These are phyloP conservation scores for Trichosanthes truncata DNA, from an alignment of 306 rosid species.

Conservation along the genomic window DNA sequence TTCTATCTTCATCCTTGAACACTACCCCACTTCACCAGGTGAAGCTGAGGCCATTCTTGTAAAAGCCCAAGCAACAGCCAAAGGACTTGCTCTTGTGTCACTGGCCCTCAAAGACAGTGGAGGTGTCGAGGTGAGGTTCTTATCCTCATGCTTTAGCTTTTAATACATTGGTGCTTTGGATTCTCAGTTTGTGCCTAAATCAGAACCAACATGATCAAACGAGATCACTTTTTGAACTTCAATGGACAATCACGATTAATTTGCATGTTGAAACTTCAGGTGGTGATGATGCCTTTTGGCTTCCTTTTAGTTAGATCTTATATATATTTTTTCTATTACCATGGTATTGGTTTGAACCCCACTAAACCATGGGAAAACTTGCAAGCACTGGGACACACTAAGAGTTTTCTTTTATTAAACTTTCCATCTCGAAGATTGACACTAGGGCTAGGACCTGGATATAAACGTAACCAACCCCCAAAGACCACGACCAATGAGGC, in stretches of 20 bases:
- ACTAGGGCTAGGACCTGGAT: not conserved
- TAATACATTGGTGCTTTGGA: not conserved
- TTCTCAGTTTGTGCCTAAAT: not conserved
- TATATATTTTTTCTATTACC: not conserved
- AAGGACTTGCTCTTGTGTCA: slow-evolving; percentile 66
- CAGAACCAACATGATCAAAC: not conserved
- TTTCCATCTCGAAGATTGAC: not conserved
- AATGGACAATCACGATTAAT: not conserved
- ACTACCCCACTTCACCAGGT: slow-evolving; percentile 37
- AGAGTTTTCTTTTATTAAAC: not conserved
- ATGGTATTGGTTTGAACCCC: not conserved
- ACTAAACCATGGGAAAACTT: not conserved
- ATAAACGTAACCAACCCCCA: not conserved
- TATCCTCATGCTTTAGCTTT: slow-evolving; percentile 10
- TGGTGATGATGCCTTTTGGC: not conserved
- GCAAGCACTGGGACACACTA: not conserved
- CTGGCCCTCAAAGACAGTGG: slow-evolving; percentile 62
- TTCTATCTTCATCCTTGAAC: slow-evolving; percentile 8
- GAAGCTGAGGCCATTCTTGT: slow-evolving; percentile 96
- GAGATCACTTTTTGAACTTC: not conserved
- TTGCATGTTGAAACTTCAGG: not conserved
- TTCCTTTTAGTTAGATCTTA: not conserved
- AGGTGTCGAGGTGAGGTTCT: slow-evolving; percentile 67
- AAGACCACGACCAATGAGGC: not conserved
- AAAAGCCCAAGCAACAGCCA: slow-evolving; percentile 82